These are phyloP conservation scores for Simplicillium sp. DNA, from an alignment of 2,329 filamentous ascomycete genomes.

Conservation along the genomic window DNA sequence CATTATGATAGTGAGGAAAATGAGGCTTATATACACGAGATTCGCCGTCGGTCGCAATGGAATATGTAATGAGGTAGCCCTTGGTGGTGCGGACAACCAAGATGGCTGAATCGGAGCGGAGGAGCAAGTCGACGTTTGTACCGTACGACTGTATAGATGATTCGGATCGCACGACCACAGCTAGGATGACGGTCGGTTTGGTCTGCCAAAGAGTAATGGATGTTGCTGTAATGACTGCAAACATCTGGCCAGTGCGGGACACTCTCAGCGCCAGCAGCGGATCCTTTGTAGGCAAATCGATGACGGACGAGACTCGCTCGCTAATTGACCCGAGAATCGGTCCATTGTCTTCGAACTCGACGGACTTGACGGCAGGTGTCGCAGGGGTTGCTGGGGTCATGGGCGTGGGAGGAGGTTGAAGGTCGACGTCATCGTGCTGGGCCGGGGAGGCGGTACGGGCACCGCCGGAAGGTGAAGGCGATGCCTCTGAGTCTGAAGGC, in stretches of 20 bases:
- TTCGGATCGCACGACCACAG: slow-evolving; percentile 72
- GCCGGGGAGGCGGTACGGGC: slow-evolving; percentile 14
- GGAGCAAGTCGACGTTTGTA: slow-evolving; percentile 70
- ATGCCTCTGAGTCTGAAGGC: slow-evolving; percentile 14
- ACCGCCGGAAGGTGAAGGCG: slow-evolving; percentile 7
- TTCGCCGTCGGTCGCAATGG: slow-evolving; percentile 73
- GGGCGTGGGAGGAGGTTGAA: slow-evolving; percentile 24
- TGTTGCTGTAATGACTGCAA: slow-evolving; percentile 77
- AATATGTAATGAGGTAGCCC: slow-evolving; percentile 91
- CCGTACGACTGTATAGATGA: slow-evolving; percentile 77
- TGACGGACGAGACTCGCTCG: slow-evolving; percentile 1
- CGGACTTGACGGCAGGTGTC: slow-evolving; percentile 48
- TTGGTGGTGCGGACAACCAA: slow-evolving; percentile 79
- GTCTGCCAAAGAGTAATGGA: slow-evolving; percentile 95
- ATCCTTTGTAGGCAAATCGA: slow-evolving; percentile 41
- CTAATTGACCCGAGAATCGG: slow-evolving; percentile 16
- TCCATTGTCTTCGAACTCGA: slow-evolving; percentile 39
- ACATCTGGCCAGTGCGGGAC: slow-evolving; percentile 70
- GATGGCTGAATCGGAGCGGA: slow-evolving; percentile 86
- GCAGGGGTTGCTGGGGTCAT: slow-evolving; percentile 43
- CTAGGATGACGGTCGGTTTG: slow-evolving; percentile 85
- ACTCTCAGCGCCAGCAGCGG: slow-evolving; percentile 66
- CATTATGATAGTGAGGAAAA: slow-evolving; percentile 59
- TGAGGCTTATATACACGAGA: slow-evolving; percentile 78
- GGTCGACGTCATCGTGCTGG: slow-evolving; percentile 22